Evolutionary conservation across 2,329 filamentous ascomycete genomes (phyloP).

Genomic region (Macroventuria anomochaeta): DNA sequence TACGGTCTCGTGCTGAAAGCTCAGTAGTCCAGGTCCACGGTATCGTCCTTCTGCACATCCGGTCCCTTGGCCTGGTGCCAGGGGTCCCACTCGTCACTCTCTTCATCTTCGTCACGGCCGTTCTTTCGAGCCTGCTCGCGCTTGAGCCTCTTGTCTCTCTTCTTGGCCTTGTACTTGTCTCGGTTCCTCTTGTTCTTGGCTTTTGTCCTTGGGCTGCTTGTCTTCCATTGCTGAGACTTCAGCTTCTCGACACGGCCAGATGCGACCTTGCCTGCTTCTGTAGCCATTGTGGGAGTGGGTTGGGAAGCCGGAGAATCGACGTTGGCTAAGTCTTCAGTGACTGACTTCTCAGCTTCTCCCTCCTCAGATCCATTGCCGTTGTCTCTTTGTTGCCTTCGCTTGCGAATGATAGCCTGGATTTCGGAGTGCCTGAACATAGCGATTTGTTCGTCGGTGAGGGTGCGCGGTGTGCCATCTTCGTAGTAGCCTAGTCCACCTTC

Average conservation of each 20-base stretch:
- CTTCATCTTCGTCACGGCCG: constrained; percentile 27
- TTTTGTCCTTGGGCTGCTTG: constrained; percentile 33
- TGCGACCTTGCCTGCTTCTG: constrained; percentile 20
- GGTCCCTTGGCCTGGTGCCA: constrained; percentile 54
- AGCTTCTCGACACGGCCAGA: constrained; percentile 25
- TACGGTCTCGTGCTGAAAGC: neutral
- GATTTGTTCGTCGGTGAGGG: constrained; percentile 89
- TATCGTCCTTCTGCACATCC: constrained; percentile 50
- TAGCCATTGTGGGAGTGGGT: neutral
- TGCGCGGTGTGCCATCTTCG: constrained; percentile 82
- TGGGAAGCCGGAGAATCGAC: constrained; percentile 1
- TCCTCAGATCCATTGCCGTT: constrained; percentile 25
- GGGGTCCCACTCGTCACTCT: constrained; percentile 52
- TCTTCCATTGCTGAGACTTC: constrained; percentile 37
- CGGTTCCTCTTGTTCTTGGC: constrained; percentile 34
- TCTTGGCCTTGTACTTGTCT: constrained; percentile 35
- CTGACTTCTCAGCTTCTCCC: constrained; percentile 12
- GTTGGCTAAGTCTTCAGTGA: neutral
- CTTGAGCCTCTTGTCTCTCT: constrained; percentile 28
- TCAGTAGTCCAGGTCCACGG: constrained; percentile 59
- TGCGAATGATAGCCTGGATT: constrained; percentile 69
- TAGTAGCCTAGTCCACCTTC: constrained; percentile 83
- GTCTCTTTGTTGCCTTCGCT: constrained; percentile 35
- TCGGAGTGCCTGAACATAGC: constrained; percentile 90
- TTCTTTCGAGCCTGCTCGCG: constrained; percentile 28